Evolutionary conservation across 1,284 basidiomycete species (phyloP).

Genomic region (Phaffia rhodozyma): DNA sequence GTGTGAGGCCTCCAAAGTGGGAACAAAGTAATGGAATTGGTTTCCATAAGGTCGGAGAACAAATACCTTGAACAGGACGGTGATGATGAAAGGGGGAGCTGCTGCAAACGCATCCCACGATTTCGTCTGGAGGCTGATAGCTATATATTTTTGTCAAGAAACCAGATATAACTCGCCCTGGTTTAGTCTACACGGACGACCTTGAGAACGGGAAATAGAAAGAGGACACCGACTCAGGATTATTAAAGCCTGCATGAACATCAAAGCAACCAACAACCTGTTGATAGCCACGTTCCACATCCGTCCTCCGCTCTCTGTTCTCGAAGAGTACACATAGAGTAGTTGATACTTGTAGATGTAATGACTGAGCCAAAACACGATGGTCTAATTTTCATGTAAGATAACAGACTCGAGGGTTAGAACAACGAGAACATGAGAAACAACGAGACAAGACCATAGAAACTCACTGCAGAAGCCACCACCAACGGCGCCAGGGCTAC

Average conservation of each 20-base stretch:
- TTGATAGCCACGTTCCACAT: slow-evolving; percentile 76
- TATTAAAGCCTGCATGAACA: slow-evolving; percentile 78
- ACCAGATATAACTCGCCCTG: not conserved
- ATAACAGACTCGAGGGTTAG: slow-evolving; percentile 42
- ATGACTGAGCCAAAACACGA: slow-evolving; percentile 27
- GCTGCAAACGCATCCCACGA: slow-evolving; percentile 44
- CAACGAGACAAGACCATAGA: slow-evolving; percentile 28
- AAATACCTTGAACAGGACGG: slow-evolving; percentile 70
- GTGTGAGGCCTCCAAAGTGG: slow-evolving; percentile 35
- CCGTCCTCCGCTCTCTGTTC: slow-evolving; percentile 81
- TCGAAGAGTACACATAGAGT: slow-evolving; percentile 80
- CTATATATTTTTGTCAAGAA: slow-evolving; percentile 34
- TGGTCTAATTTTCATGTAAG: no score
- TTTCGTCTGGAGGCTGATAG: slow-evolving; percentile 68
- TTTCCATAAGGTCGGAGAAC: slow-evolving; percentile 54
- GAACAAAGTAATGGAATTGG: slow-evolving; percentile 58
- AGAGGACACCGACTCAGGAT: slow-evolving; percentile 53
- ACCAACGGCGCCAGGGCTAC: no score
- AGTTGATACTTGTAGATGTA: slow-evolving; percentile 72
- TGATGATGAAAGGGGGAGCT: slow-evolving; percentile 61
- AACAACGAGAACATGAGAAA: no score
- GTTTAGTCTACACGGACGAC: not conserved
- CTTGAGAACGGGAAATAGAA: not conserved
- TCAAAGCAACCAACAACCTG: slow-evolving; percentile 56
- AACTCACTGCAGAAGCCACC: slow-evolving; percentile 18